Evolutionary conservation across 2,329 filamentous ascomycete genomes (phyloP).

Genomic region (Sclerotinia glacialis): DNA sequence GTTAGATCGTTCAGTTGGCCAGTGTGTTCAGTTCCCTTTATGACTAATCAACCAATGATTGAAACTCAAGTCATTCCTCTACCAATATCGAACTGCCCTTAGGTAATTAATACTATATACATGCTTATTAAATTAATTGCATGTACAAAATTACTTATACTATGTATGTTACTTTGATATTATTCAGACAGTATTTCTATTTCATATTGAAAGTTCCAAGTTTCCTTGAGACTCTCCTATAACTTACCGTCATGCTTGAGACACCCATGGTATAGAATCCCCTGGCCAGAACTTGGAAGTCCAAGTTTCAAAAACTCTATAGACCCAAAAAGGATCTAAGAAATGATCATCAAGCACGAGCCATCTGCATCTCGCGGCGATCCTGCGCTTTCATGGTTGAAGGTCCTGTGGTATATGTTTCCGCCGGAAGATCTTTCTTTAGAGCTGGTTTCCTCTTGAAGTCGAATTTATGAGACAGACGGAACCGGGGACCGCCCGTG

Average conservation of each 20-base stretch:
- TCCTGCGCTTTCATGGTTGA: slow-evolving; percentile 16
- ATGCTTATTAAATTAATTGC: no score
- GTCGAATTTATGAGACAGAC: slow-evolving; percentile 4
- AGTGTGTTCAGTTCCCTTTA: no score
- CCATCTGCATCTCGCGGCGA: slow-evolving; percentile 16
- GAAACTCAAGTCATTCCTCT: not conserved
- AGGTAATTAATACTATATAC: not conserved
- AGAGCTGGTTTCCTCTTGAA: not conserved
- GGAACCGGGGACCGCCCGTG: not conserved
- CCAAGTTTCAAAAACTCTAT: not conserved
- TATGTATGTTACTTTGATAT: no score
- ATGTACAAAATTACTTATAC: no score
- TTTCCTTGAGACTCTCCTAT: not conserved
- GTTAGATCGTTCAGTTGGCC: no score
- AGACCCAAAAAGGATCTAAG: not conserved
- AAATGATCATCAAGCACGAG: slow-evolving; percentile 21
- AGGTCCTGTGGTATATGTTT: slow-evolving; percentile 8
- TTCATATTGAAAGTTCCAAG: not conserved
- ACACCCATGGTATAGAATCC: not conserved
- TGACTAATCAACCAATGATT: not conserved
- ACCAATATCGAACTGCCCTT: not conserved
- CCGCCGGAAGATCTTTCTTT: slow-evolving; percentile 21
- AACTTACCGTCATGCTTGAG: not conserved
- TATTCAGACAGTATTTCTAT: not conserved
- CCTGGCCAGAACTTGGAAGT: slow-evolving; percentile 4